phyloP scores from a whole-genome alignment of 441 rosid genomes.

The Gossypium gossypioides region DNA sequence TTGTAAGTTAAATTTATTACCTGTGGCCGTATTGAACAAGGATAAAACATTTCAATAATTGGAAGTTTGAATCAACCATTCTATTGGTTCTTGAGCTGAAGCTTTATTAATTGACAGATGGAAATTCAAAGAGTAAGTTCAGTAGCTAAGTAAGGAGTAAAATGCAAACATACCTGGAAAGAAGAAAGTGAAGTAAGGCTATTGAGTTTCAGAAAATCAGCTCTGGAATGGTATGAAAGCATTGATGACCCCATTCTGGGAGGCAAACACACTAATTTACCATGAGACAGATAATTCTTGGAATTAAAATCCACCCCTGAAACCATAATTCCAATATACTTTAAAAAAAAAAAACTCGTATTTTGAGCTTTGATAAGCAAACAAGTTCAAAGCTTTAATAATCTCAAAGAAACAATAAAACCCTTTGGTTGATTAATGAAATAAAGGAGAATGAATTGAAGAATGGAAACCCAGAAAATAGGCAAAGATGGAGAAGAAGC shows the following conservation, averaged over 20 bases:
- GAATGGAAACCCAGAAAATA: background rate
- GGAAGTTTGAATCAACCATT: background rate
- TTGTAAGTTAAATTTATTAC: background rate
- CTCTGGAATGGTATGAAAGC: slow-evolving; percentile 17
- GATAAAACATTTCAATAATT: background rate
- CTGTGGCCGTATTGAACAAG: background rate
- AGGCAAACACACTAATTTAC: background rate
- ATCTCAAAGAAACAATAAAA: background rate
- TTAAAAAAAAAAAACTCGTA: background rate
- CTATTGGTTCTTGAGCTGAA: background rate
- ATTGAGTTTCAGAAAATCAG: slow-evolving; percentile 22
- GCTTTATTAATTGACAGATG: background rate
- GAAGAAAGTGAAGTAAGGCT: slow-evolving; percentile 35
- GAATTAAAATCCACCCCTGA: slow-evolving; percentile 9
- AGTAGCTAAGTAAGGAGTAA: background rate
- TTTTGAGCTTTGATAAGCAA: background rate
- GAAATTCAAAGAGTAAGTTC: background rate
- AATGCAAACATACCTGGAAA: slow-evolving; percentile 34
- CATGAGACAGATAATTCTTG: background rate
- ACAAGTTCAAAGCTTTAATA: background rate
- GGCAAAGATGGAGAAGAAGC: background rate
- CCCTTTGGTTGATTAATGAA: background rate
- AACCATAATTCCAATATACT: background rate
- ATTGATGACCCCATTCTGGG: slow-evolving; percentile 10
- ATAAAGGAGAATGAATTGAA: background rate